Base-by-base conservation (phyloP, 139 green algal species). In the Tetraselmis chui region DNA sequence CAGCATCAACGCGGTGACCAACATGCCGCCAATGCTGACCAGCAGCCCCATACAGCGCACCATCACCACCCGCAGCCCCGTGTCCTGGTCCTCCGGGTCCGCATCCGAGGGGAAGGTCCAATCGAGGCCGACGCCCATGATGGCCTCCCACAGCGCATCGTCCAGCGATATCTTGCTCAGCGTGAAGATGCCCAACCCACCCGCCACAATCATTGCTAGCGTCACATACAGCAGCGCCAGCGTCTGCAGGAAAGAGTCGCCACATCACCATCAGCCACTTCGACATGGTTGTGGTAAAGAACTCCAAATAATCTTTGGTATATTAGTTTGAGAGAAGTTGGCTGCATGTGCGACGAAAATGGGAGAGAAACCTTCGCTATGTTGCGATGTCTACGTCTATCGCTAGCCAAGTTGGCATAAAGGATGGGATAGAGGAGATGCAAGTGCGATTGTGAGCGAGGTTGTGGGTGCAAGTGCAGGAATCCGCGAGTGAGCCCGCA, bases 1-100 rank as follows among this genome's bases (percentile, higher is more conserved):
- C 27, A 93, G 81, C 83, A 93, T 89, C 22, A 91, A 77, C 23
- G 89, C 89, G 74, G 89, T 91, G 58, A 91, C 32, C 28, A 92
- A 80, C 82, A 93, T 89, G 28, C 89, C 89, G 29, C 89, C 89
- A 1, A 92, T 30, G 28, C 82, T 88, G 30, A 90, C 79, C 1
- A 84, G 23, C 25, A 89, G 80, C 1, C 79, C 81, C 28, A 91
- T 85, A 1, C 85, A 22, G 23, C 89, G 83, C 29, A 79, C 59
- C 27, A 84, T 30, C 2, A 91, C 59, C 0, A 81, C 84, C 2
- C 45, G 27, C 30, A 89, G 2, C 1, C 87, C 84, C n/a, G 28
- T 84, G 32, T 84, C 29, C 26, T 78, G 77, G 1, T 84, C 80
- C 22, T 89, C 86, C 23, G 83, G 76, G 1, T 80, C 79, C 11